phyloP scores from a whole-genome alignment of 257 asterid species.

The Rauvolfia tetraphylla region DNA sequence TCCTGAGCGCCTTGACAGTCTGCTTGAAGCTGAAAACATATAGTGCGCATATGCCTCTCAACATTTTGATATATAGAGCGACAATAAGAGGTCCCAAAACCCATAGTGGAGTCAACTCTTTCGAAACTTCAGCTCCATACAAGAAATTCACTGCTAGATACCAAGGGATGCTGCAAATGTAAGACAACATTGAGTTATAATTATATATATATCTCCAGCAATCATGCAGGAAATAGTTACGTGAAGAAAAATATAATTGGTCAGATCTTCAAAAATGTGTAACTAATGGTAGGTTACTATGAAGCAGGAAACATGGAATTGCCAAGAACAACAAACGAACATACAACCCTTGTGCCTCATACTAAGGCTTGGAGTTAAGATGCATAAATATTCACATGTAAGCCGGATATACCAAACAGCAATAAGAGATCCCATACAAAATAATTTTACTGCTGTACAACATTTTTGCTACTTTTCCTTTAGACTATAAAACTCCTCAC shows the following conservation, averaged over 20 bases:
- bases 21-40: conserved; percentile 63
- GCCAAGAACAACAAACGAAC: neutral
- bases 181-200: conserved; percentile 1
- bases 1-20: conserved; percentile 46
- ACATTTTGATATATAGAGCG: conserved; percentile 52
- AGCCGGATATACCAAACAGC: neutral
- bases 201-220: neutral
- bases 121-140: conserved; percentile 62
- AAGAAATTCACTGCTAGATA: conserved; percentile 51
- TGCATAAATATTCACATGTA: neutral
- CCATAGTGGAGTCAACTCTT: conserved; percentile 80
- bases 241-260: neutral
- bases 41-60: conserved; percentile 46
- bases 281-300: neutral
- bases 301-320: neutral
- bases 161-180: conserved; percentile 58
- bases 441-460: neutral
- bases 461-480: neutral
- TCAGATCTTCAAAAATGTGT: neutral
- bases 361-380: neutral
- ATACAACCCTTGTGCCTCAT: neutral
- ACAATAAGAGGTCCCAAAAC: conserved; percentile 68
- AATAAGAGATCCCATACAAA: neutral
- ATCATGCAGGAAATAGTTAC: neutral
- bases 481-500: neutral